Evolutionary conservation across 1,284 basidiomycete genomes (phyloP), one percentile per base, ranked within the genome.

Genomic region (Athelia psychrophila): DNA sequence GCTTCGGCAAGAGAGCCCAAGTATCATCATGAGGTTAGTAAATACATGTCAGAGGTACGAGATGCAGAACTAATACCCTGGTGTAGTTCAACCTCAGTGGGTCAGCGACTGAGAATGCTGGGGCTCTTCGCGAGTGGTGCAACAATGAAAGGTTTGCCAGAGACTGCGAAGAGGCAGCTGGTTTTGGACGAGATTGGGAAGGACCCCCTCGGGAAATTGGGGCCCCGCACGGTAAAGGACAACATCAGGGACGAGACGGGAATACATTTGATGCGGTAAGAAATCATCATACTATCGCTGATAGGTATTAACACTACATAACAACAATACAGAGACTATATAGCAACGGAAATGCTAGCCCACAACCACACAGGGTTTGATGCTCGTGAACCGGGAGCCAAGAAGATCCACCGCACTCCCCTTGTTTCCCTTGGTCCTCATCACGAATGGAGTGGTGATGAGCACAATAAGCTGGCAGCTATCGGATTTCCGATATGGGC

Each of bases 401-500:
- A 35, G 33, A 35, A 35, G 33, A n/a, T 35, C 33, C 10, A 10
- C 33, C 10, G 33, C 12, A 12, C n/a, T 35, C 12, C 33, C 33
- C 33, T 35, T n/a, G n/a, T 35, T 35, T 10, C 33, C 33, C 33
- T 49, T 10, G 33, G 48, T 10, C 30, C 35, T 9, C 30, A 49
- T 44, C 18, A 44, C 18, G 12, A 44, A 27, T 49, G 48, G 48
- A 44, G 35, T 49, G 57, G 50, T 22, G 59, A 61, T 55, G 59
- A 59, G 2, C 59, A 61, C 46, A 57, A 58, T 27, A 61, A 61
- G 44, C 51, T 60, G 13, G 30, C 27, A n/a, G n/a, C 32, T 20
- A 55, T 60, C 22, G 53, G 59, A 2, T 57, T 60, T 49, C 55
- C 51, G 10, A 51, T 60, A 25, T 61, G 52, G 56, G 59, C 40